phyloP scores from a whole-genome alignment of 2,329 filamentous ascomycete genomes.

The Zelopaecilomyces penicillatus region DNA sequence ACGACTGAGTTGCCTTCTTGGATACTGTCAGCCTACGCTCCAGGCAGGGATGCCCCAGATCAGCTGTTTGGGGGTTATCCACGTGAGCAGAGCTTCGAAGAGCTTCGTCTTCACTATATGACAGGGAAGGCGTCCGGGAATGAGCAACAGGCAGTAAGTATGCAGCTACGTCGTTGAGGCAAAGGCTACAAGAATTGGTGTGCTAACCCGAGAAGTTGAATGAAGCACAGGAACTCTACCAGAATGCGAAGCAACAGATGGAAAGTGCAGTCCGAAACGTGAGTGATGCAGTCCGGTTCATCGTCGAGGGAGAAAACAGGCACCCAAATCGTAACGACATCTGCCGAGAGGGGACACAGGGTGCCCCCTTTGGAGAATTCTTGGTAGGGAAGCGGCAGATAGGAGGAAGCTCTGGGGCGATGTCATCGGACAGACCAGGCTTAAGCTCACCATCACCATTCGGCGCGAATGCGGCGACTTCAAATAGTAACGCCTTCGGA shows the following conservation, averaged over 20 bases:
- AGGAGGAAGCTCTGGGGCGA: conserved; percentile 15
- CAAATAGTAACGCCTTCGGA: conserved; percentile 29
- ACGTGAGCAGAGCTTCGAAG: conserved; percentile 82
- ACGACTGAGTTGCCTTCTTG: conserved; percentile 67
- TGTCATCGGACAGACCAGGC: background rate
- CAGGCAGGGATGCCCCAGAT: conserved; percentile 64
- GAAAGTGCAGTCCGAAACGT: conserved; percentile 60
- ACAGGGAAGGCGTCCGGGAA: conserved; percentile 52
- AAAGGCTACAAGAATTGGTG: no score
- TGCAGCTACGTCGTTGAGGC: background rate
- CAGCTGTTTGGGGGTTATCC: conserved; percentile 75
- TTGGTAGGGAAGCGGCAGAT: conserved; percentile 26
- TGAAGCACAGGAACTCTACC: conserved; percentile 53
- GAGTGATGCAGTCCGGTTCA: conserved; percentile 62
- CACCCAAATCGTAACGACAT: conserved; percentile 70
- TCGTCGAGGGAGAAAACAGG: conserved; percentile 55
- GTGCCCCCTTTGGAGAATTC: conserved; percentile 38
- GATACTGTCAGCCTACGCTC: conserved; percentile 81
- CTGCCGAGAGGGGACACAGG: conserved; percentile 38
- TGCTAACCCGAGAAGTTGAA: conserved; percentile 38
- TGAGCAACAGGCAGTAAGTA: conserved; percentile 41
- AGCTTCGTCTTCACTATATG: conserved; percentile 70
- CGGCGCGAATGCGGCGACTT: conserved; percentile 17
- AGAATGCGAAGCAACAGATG: conserved; percentile 62
- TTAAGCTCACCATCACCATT: conserved; percentile 22